A percentile compares a stretch with the other conserved stretches of the same genome.
Conservation (phyloP, 2,329 filamentous ascomycete genomes). For the Phialophora tarda region DNA sequence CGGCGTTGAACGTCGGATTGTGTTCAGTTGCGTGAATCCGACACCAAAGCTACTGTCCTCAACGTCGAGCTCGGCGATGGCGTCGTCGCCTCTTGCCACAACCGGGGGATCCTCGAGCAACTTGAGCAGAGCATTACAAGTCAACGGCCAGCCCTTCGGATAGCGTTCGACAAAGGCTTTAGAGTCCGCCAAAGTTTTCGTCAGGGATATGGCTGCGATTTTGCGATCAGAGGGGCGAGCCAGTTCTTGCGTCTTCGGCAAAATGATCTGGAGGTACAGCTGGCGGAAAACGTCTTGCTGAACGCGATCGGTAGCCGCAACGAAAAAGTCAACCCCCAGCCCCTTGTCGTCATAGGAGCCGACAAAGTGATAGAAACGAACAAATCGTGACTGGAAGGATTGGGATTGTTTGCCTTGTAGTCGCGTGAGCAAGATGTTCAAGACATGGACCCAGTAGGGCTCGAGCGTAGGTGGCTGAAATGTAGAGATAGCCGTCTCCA, state of each 20-base stretch:
- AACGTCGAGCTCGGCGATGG: constrained; percentile 85
- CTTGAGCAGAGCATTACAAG: constrained; percentile 85
- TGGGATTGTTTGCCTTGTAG: constrained; percentile 77
- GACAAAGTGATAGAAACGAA: constrained; percentile 92
- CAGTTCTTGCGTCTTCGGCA: constrained; percentile 87
- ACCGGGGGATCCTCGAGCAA: constrained; percentile 88
- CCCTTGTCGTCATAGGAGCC: constrained; percentile 78
- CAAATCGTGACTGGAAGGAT: constrained; percentile 82
- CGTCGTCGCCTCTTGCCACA: constrained; percentile 71
- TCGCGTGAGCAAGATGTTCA: constrained; percentile 79
- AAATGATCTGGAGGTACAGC: constrained; percentile 82
- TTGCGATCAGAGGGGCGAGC: constrained; percentile 89
- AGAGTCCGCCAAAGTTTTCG: constrained; percentile 88
- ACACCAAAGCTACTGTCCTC: constrained; percentile 95
- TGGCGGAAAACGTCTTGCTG: constrained; percentile 62
- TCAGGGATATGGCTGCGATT: constrained; percentile 87
- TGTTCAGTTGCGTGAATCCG: constrained; percentile 91
- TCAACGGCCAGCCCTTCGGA: constrained; percentile 88
- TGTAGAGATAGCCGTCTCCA: constrained; percentile 77
- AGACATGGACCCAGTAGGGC: constrained; percentile 77
- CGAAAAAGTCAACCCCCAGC: constrained; percentile 91
- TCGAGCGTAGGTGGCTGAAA: constrained; percentile 73
- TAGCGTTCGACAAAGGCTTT: constrained; percentile 81
- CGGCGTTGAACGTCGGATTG: constrained; percentile 73
- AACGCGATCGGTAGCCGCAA: constrained; percentile 79